A percentile compares a stretch with the other conserved stretches of the same genome.
These are phyloP conservation scores for Xylaria sp. DNA, from an alignment of 2,329 filamentous ascomycete genomes.

Conservation along the genomic window DNA sequence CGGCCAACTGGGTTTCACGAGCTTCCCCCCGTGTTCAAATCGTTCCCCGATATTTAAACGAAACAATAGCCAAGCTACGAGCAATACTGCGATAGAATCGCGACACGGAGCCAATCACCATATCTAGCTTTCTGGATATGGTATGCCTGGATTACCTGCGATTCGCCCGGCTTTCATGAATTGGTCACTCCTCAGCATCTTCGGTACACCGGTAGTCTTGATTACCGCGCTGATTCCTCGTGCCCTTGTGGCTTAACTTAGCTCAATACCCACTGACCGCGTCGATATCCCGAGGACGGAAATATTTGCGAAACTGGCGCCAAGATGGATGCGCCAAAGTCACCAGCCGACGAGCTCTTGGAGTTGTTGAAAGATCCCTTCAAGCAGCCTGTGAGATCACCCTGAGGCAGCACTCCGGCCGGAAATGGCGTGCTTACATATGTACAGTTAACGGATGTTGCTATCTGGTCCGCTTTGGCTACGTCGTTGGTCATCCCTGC, in stretches of 20 bases:
- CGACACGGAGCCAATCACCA: neutral
- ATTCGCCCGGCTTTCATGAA: slow-evolving; percentile 12
- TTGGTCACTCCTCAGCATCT: neutral
- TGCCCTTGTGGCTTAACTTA: neutral
- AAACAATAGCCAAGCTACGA: neutral
- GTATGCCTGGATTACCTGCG: slow-evolving; percentile 2
- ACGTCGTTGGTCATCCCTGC: slow-evolving; percentile 81
- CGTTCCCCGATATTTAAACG: neutral
- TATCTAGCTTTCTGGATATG: slow-evolving; percentile 3
- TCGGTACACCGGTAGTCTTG: slow-evolving; percentile 5
- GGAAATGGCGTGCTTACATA: slow-evolving; percentile 19
- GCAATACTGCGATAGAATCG: neutral
- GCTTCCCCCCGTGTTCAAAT: neutral
- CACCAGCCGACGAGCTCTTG: slow-evolving; percentile 55
- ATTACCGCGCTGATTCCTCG: neutral
- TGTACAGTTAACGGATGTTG: slow-evolving; percentile 59
- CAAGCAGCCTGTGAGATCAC: slow-evolving; percentile 54
- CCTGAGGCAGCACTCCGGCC: neutral
- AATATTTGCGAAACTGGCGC: neutral
- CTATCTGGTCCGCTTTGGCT: slow-evolving; percentile 81
- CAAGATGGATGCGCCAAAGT: slow-evolving; percentile 16
- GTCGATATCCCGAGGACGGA: neutral
- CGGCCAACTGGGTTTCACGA: neutral
- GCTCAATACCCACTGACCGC: neutral
- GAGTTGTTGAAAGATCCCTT: slow-evolving; percentile 63